Evolutionary conservation across 768 basidiomycete species (phyloP), one percentile per base, ranked within the genome.

Genomic region (Suillus cothurnatus): DNA sequence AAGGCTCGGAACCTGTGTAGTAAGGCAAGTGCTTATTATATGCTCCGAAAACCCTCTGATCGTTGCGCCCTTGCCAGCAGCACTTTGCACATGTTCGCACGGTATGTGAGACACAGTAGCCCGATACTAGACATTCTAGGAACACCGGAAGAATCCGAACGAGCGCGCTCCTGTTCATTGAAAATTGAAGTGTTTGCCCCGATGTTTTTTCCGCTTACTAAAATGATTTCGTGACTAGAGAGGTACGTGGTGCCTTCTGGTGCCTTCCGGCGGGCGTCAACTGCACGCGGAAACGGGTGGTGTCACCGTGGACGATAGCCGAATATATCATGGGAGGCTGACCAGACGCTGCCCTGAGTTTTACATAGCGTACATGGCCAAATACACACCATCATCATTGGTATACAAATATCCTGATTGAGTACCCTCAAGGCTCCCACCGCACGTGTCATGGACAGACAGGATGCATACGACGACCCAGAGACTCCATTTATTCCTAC

Each of bases 401-500:
- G 17, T 14, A 57, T 39, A 58, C 38, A 23, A 58, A 26, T 4
- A 36, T 28, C 3, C 56, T 19, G 9, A 23, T 36, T 39, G 23
- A 36, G 23, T 26, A 17, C 4, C 19, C 28, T 38, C 15, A 21
- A 56, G 34, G 12, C 55, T 38, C 23, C 57, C 57, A 26, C 36
- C 14, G 2, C 34, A 36, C 32, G 34, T n/a, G 55, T 38, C 34
- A 67, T 67, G 66, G 26, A 21, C 38, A 62, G 34, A 60, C 57
- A 19, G 19, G 21, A 52, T 17, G 57, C 52, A 6, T 28, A 26
- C 23, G 57, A 64, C 26, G 63, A 64, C 38, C 36, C 45, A 14
- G 63, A 66, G n/a, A 41, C 49, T n/a, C 62, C 59, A 34, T 67
- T 26, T 28, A 50, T 60, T 36, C 63, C 67, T 38, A 28, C 38